A percentile compares a stretch with the other conserved stretches of the same genome.
Evolutionary conservation across 345 rosid genomes (phyloP).

Genomic region (Eucalyptus lansdowneana): DNA sequence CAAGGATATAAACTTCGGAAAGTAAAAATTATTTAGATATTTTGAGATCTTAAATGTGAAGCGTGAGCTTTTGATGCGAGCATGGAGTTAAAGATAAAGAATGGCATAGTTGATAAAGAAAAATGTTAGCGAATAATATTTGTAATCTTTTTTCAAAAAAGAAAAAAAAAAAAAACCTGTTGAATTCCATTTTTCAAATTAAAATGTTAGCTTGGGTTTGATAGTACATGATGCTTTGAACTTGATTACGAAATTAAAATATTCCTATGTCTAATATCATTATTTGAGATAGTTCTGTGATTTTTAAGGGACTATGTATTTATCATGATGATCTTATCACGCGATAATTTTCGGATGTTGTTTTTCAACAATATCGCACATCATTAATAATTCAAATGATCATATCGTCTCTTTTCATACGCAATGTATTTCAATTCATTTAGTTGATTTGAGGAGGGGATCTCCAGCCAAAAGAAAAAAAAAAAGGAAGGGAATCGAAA

Average conservation of each 20-base stretch:
- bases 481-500: too few relatives aligned
- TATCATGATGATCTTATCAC: not conserved
- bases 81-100: not conserved
- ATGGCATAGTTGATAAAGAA: not conserved
- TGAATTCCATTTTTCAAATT: not conserved
- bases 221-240: not conserved
- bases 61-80: not conserved
- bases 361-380: not conserved
- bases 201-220: not conserved
- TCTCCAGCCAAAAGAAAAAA: too few relatives aligned
- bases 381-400: too few relatives aligned
- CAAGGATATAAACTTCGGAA: not conserved
- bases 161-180: too few relatives aligned
- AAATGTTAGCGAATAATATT: not conserved
- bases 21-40: not conserved
- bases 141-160: not conserved
- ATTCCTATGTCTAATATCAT: not conserved
- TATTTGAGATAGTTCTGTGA: not conserved
- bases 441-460: not conserved
- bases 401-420: fast-evolving
- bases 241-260: not conserved
- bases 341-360: fast-evolving
- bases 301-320: not conserved
- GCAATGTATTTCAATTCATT: fast-evolving
- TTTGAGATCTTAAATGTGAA: not conserved